Evolutionary conservation across 2,329 filamentous ascomycete species (phyloP).

Genomic region (Xylariales sp.): DNA sequence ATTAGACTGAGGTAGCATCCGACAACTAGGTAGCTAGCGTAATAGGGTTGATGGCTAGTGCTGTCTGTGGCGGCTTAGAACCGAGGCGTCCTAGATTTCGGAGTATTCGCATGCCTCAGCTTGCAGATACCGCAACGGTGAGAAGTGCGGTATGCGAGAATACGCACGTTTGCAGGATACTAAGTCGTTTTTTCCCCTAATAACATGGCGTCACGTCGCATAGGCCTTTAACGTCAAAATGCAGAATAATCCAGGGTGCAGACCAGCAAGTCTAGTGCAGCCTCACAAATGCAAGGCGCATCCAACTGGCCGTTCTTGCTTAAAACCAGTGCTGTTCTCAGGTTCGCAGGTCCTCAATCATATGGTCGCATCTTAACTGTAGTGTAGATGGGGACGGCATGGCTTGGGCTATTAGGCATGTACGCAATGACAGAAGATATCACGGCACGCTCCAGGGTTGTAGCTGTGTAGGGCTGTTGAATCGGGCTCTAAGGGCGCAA

Average conservation of each 20-base stretch:
- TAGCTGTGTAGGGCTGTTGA: not conserved
- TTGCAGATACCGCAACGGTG: conserved; percentile 7
- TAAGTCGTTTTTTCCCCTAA: not conserved
- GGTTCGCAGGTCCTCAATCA: not conserved
- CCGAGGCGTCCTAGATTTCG: not conserved
- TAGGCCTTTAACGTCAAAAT: not conserved
- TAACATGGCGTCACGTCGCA: not conserved
- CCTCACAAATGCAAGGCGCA: not conserved
- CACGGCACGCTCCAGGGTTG: not conserved
- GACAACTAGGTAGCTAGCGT: not conserved
- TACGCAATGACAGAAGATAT: not conserved
- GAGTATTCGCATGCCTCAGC: conserved; percentile 22
- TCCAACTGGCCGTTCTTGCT: not conserved
- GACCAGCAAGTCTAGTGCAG: not conserved
- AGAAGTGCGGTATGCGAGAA: conserved; percentile 6
- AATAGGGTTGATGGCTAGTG: not conserved
- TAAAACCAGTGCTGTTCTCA: not conserved
- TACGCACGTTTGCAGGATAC: not conserved
- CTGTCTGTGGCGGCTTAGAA: not conserved
- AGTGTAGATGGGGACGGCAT: not conserved
- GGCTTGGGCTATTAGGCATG: not conserved
- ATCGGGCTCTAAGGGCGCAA: not conserved
- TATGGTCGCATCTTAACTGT: not conserved
- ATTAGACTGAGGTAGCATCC: not conserved
- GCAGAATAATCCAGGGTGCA: not conserved